Conservation (phyloP, 441 rosid genomes). For the Adansonia rubrostipa region DNA sequence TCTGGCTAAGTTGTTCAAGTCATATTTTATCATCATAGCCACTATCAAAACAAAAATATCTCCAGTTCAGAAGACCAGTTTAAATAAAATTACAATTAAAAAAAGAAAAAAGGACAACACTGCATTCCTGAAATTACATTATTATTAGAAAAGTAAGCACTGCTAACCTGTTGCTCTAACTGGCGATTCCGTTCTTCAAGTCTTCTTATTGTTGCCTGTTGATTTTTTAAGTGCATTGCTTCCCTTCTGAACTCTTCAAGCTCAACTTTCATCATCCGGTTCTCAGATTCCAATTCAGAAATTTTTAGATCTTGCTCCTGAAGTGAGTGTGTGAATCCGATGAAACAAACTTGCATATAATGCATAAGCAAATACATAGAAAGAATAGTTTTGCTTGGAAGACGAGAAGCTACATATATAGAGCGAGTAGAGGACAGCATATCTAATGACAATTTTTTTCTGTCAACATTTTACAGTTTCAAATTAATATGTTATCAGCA, state of each 20-base stretch:
- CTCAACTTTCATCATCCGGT: slow-evolving; percentile 96
- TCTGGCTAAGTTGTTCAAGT: not conserved
- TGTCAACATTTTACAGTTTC: not conserved
- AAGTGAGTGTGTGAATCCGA: slow-evolving; percentile 28
- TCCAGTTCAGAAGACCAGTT: not conserved
- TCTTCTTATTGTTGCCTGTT: slow-evolving; percentile 97
- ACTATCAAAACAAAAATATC: not conserved
- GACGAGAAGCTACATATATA: not conserved
- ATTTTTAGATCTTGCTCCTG: slow-evolving; percentile 94
- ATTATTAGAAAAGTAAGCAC: slow-evolving; percentile 14
- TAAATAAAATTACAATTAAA: not conserved
- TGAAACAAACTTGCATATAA: slow-evolving; percentile 14
- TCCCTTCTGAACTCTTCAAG: slow-evolving; percentile 96
- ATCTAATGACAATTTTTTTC: not conserved
- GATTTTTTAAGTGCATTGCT: slow-evolving; percentile 96
- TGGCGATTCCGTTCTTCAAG: slow-evolving; percentile 97
- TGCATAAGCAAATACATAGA: not conserved
- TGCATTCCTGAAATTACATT: slow-evolving; percentile 5
- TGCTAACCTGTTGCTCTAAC: slow-evolving; percentile 91
- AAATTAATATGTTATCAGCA: not conserved
- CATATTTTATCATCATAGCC: slow-evolving; percentile 12
- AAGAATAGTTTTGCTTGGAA: slow-evolving; percentile 14
- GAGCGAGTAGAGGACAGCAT: not conserved
- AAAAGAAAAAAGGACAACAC: not conserved
- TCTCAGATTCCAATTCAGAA: slow-evolving; percentile 90